phyloP scores from a whole-genome alignment of 768 basidiomycete genomes.

The Suillus spraguei region DNA sequence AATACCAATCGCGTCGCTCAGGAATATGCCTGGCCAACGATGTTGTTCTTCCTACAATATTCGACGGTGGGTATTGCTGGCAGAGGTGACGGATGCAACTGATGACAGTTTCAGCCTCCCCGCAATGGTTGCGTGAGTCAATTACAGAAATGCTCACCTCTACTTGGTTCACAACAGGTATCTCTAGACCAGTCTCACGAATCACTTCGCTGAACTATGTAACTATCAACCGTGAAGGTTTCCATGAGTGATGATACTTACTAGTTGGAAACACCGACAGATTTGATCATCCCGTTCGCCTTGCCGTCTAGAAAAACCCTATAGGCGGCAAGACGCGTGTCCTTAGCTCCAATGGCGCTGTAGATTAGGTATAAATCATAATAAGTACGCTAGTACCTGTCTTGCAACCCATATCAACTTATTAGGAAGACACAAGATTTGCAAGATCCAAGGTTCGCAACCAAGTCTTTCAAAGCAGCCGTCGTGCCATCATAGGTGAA shows the following conservation, averaged over 20 bases:
- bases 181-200: constrained; percentile 54
- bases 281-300: constrained; percentile 57
- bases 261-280: constrained; percentile 79
- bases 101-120: neutral
- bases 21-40: constrained; percentile 43
- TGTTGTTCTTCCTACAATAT: constrained; percentile 38
- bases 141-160: constrained; percentile 47
- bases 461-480: constrained; percentile 57
- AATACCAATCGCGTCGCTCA: constrained; percentile 32
- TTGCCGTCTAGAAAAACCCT: constrained; percentile 62
- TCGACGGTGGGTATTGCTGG: constrained; percentile 39
- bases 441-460: constrained; percentile 55
- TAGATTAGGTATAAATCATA: constrained; percentile 75
- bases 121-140: no score
- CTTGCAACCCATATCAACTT: neutral
- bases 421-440: constrained; percentile 17
- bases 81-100: constrained; percentile 37
- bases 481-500: constrained; percentile 49
- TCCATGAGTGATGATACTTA: constrained; percentile 31
- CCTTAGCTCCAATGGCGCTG: constrained; percentile 57
- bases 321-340: constrained; percentile 62
- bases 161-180: constrained; percentile 73
- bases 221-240: neutral
- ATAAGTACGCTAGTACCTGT: constrained; percentile 45
- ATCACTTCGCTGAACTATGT: constrained; percentile 67